Evolutionary conservation across 345 rosid genomes (phyloP).

Genomic region (Lumnitzera littorea): DNA sequence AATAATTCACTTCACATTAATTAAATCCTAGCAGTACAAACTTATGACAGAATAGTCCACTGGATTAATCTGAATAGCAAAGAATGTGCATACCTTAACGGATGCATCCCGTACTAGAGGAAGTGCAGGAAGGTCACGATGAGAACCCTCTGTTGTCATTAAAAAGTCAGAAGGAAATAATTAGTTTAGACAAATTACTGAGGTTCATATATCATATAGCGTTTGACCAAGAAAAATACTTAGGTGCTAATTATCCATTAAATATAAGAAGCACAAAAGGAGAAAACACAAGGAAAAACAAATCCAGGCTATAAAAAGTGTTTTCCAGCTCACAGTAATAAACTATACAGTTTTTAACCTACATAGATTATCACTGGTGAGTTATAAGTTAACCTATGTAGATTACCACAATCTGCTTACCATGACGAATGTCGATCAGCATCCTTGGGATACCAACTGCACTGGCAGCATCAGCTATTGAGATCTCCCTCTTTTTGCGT

Average conservation of each 20-base stretch:
- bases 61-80: not conserved
- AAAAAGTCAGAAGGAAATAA: conserved; percentile 1
- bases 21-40: not conserved
- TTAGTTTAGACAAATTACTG: too few relatives aligned
- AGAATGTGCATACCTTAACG: conserved; percentile 36
- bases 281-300: not conserved
- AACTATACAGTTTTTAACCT: not conserved
- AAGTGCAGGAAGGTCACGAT: conserved; percentile 80
- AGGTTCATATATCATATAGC: too few relatives aligned
- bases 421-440: conserved; percentile 90
- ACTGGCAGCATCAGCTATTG: conserved; percentile 87
- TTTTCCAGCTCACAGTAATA: not conserved
- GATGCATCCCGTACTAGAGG: conserved; percentile 68
- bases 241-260: too few relatives aligned
- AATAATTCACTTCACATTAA: too few relatives aligned
- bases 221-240: too few relatives aligned
- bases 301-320: not conserved
- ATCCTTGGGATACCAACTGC: conserved; percentile 76
- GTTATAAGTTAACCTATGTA: not conserved
- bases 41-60: not conserved
- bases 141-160: conserved; percentile 68
- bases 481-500: conserved; percentile 50
- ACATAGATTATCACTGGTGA: not conserved
- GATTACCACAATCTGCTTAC: conserved; percentile 27
- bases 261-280: not conserved